These are phyloP conservation scores for Chlorella sorokiniana DNA, from an alignment of 139 green algal species.

Conservation along the genomic window DNA sequence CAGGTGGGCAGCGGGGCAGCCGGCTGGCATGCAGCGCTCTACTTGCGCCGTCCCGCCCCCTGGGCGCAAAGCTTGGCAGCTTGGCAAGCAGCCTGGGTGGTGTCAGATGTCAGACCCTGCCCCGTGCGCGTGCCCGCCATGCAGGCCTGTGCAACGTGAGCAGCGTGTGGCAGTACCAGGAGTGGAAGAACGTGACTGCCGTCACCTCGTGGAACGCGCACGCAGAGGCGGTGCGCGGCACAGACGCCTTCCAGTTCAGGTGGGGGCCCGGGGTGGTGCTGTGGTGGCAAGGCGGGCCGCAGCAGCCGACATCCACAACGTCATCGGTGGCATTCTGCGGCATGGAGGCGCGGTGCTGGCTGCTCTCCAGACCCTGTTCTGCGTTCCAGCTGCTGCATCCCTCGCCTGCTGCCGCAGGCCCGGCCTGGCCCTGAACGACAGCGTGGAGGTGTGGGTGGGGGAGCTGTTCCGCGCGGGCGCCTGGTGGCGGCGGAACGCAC, in stretches of 20 bases:
- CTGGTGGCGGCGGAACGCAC: slow-evolving; percentile 10
- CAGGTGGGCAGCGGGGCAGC: background rate
- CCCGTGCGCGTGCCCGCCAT: background rate
- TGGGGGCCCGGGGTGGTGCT: background rate
- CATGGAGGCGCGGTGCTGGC: background rate
- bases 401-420: slow-evolving; percentile 5
- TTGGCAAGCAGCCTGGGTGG: no score
- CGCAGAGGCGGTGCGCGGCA: slow-evolving; percentile 44
- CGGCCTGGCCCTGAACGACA: slow-evolving; percentile 32
- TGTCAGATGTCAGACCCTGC: background rate
- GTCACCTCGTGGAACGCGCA: slow-evolving; percentile 41
- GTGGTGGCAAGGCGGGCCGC: background rate
- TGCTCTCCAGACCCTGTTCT: background rate
- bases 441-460: slow-evolving; percentile 43
- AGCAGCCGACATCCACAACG: background rate
- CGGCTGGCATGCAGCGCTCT: background rate
- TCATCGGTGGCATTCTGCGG: background rate
- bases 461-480: slow-evolving; percentile 30
- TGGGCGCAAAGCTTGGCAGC: no score
- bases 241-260: slow-evolving; percentile 48
- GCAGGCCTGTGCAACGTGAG: slow-evolving; percentile 32
- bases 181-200: slow-evolving; percentile 39
- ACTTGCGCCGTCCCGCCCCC: background rate
- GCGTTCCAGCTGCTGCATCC: background rate
- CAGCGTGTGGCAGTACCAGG: slow-evolving; percentile 29